Percentiles rank a stretch among this genome's conserved stretches.
Evolutionary conservation across 352 stramenopile species (phyloP).

Genomic region (Phytophthora sp.): DNA sequence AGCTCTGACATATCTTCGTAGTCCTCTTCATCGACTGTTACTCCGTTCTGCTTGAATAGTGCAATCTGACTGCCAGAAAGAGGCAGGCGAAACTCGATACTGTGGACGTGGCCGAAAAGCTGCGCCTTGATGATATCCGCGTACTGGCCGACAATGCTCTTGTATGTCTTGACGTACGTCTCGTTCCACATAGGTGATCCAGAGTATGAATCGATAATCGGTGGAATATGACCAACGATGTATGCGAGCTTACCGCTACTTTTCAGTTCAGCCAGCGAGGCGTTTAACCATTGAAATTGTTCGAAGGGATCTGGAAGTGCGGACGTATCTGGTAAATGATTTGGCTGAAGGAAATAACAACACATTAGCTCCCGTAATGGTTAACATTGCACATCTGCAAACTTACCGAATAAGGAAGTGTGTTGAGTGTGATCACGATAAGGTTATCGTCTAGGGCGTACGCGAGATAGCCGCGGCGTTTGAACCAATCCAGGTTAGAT

Average conservation of each 20-base stretch:
- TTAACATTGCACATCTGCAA: too few species aligned
- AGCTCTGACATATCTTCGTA: slow-evolving; percentile 29
- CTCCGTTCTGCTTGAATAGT: slow-evolving; percentile 16
- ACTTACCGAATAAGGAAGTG: slow-evolving; percentile 78
- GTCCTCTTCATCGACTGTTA: slow-evolving; percentile 15
- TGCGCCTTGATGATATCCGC: slow-evolving; percentile 77
- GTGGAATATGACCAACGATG: slow-evolving; percentile 92
- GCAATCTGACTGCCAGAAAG: slow-evolving; percentile 15
- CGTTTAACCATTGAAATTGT: slow-evolving; percentile 91
- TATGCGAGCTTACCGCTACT: slow-evolving; percentile 65
- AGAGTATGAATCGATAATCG: slow-evolving; percentile 87
- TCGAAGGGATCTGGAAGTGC: slow-evolving; percentile 79
- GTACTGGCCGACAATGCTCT: slow-evolving; percentile 69
- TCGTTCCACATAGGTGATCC: slow-evolving; percentile 87
- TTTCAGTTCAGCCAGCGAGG: slow-evolving; percentile 60
- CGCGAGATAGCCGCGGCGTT: slow-evolving; percentile 62
- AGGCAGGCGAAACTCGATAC: slow-evolving; percentile 88
- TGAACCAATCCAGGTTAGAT: slow-evolving; percentile 60
- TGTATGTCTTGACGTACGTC: slow-evolving; percentile 86
- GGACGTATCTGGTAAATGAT: slow-evolving; percentile 67
- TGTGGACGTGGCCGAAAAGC: slow-evolving; percentile 94
- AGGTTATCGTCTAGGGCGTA: slow-evolving; percentile 74
- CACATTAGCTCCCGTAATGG: too few species aligned
- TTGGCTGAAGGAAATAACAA: slow-evolving; percentile 38
- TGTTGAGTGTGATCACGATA: slow-evolving; percentile 80